Evolutionary conservation across 208 protist genomes (phyloP).

Genomic region (Eutreptiella sp.): DNA sequence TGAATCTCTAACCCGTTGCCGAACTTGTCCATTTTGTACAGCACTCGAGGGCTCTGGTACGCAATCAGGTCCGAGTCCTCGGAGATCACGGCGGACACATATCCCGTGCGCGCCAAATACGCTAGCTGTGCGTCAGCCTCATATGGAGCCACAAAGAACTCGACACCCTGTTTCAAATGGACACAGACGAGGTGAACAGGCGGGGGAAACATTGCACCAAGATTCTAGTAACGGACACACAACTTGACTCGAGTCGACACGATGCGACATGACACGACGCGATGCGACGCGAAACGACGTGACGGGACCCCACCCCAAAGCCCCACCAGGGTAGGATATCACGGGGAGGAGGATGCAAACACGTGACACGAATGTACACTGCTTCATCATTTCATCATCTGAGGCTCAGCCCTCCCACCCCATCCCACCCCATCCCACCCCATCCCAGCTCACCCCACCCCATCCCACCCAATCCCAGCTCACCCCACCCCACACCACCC

Average conservation of each 20-base stretch:
- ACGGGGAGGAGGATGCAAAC: too few relatives aligned
- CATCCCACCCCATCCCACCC: not conserved
- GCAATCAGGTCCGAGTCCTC: conserved; percentile 95
- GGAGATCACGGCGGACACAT: conserved; percentile 85
- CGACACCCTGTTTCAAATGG: conserved; percentile 36
- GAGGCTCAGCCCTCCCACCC: too few relatives aligned
- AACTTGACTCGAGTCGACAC: not conserved
- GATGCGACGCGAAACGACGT: not conserved
- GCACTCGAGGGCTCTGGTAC: conserved; percentile 29
- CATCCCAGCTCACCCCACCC: too few relatives aligned
- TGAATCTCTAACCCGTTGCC: conserved; percentile 43
- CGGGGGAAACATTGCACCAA: conserved; percentile 1
- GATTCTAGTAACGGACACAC: not conserved
- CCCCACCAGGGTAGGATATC: not conserved
- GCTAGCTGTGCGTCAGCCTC: conserved; percentile 98
- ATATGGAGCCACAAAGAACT: conserved; percentile 96
- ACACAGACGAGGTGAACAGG: conserved; percentile 21
- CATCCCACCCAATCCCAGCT: too few relatives aligned
- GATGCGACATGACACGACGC: not conserved
- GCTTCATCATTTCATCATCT: too few relatives aligned
- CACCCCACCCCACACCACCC: not conserved
- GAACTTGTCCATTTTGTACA: conserved; percentile 60
- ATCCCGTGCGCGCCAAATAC: conserved; percentile 75
- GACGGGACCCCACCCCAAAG: not conserved
- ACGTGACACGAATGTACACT: too few relatives aligned